Percentiles rank a stretch among this genome's conserved stretches.
Evolutionary conservation across 768 basidiomycete genomes (phyloP).

Genomic region (Galerina marginata): DNA sequence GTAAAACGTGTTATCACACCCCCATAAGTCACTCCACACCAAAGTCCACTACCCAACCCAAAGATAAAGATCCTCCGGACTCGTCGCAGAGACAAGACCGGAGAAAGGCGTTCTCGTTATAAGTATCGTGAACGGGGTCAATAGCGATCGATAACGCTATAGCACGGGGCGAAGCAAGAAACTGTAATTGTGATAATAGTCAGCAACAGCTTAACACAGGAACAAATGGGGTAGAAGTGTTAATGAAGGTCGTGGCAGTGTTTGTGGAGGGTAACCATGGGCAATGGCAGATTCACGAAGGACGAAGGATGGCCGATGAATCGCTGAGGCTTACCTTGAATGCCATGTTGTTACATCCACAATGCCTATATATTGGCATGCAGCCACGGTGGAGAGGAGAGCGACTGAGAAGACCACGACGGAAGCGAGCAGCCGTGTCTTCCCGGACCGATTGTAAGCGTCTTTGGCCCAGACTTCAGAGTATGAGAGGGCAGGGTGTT

Average conservation of each 20-base stretch:
- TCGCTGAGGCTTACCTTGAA: constrained; percentile 27
- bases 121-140: background rate
- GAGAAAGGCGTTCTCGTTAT: no score
- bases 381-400: constrained; percentile 38
- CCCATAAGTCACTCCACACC: no score
- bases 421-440: constrained; percentile 29
- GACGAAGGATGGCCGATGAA: background rate
- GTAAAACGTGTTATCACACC: no score
- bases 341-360: constrained; percentile 22
- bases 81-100: no score
- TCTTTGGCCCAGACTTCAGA: constrained; percentile 45
- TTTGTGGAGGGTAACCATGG: background rate
- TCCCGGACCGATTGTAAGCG: constrained; percentile 27
- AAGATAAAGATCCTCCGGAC: no score
- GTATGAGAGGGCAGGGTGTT: constrained; percentile 42
- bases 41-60: no score
- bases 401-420: constrained; percentile 38
- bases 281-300: background rate
- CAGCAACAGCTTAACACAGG: background rate
- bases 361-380: constrained; percentile 34
- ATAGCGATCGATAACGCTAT: background rate
- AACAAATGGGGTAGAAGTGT: no score
- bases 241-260: background rate
- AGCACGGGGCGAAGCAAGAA: background rate
- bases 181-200: background rate